Evolutionary conservation across 192 early-diverging fungal species (phyloP), one percentile per base, ranked within the genome.

Genomic region (Dissophora ornata): DNA sequence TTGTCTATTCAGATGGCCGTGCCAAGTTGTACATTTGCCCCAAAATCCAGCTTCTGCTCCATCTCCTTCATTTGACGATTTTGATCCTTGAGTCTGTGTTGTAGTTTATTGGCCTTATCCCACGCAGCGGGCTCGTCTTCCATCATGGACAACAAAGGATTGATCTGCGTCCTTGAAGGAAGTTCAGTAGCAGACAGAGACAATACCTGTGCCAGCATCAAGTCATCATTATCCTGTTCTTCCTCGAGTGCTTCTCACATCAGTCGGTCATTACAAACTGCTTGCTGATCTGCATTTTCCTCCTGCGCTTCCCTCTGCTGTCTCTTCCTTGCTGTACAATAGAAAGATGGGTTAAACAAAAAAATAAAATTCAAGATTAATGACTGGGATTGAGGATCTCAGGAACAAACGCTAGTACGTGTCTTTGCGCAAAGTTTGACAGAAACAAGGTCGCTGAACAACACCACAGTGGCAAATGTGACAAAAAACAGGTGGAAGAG

Each of bases 231-330:
- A 8, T 42, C 55, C 3, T 4, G 7, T 6, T 9, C 32, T 12
- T 33, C 55, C 19, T 57, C 55, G 7, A 21, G 6, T 15, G 32
- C 18, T 22, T 57, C 55, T 33, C 34, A 57, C 21, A 38, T 29
- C 0, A 42, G 1, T 34, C 36, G 55, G 19, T 57, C 55, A 18
- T 57, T 19, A 1, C 16, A 33, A 5, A 41, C 38, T 18, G 34
- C 13, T 1, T 26, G 11, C 24, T 42, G 55, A 25, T 33, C 30
- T 9, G 32, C 55, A 10, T 33, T 22, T 25, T 57, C 36, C 3
- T 57, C 55, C 55, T 24, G 36, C 2, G n/a, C 38, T 1, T 57
- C 55, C 55, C 3, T 21, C 24, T 57, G 55, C 55, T 57, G 11
- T 1, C 22, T 29, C 30, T 38, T 42, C 8, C 36, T 34, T 13